Evolutionary conservation across 768 basidiomycete genomes (phyloP), one percentile per base, ranked within the genome.

Genomic region (Xanthoconium stramineum): DNA sequence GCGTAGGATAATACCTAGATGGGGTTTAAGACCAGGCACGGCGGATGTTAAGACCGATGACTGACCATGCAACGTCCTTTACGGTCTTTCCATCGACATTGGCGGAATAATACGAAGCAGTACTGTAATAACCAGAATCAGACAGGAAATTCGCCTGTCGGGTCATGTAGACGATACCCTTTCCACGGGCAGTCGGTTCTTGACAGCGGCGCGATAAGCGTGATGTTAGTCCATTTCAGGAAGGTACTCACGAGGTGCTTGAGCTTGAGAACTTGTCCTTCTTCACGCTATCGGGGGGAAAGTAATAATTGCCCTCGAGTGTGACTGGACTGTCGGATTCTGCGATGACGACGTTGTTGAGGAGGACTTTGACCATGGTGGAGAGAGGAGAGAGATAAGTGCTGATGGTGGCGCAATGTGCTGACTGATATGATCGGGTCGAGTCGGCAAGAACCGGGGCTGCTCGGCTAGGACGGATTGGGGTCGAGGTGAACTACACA

Each of bases 251-350:
- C 84, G 69, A 74, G 0, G 84, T 87, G 36, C 72, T 59, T 2
- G 89, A 90, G 19, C 72, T 65, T 15, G 56, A 74, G 58, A 90
- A 76, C 13, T 76, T 58, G 5, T 74, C 68, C 40, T 69, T 74
- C 39, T 78, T 73, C 28, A 91, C 72, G 1, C 79, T 71, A 2
- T 74, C 67, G 0, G 83, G 83, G 5, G 89, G 87, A 66, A 91
- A 91, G 72, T 90, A 90, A 59, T 87, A 82, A 59, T 87, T 89
- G 13, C 79, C 80, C 61, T 89, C 86, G 45, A 91, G 78, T 7
- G 80, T 67, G 36, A 82, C 70, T 0, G 88, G 84, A 0, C 75
- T 69, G 58, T 75, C 69, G 8, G 79, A 81, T 52, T 88, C 79
- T 1, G 89, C 89, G 61, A 91, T 75, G 14, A 78, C 69, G 13